Base-by-base conservation (phyloP, 2,329 filamentous ascomycete genomes). In the Penicillium sp. region DNA sequence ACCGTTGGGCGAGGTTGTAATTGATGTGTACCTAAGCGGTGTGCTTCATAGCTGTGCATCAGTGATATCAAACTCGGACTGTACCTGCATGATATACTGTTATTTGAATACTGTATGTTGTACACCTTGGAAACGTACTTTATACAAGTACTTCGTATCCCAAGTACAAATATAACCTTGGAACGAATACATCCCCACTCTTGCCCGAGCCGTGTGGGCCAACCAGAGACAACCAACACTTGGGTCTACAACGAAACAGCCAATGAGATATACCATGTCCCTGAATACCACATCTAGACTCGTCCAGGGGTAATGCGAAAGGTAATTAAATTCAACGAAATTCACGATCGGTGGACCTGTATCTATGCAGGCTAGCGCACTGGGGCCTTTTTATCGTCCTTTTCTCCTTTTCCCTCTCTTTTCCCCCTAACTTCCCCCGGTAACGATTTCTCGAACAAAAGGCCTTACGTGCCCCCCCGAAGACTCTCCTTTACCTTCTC, bases 381-480 rank as follows among this genome's bases (percentile, higher is more conserved):
- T 51, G 9, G 23, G 19, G 48, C 30, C 44, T 14, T 47, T 43
- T 16, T 46, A 39, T 38, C 40, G 35, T 32, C 39, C 39, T 55
- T 50, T 56, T 44, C 34, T 49, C 42, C 52, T 52, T 57, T 51
- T 58, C 27, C 50, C 14, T 52, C 29, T 23, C 32, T 44, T 7
- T 7, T 23, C 56, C 60, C 57, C 58, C 56, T 55, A 58, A 59
- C 57, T 47, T 44, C 49, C 50, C 50, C 36, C 36, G 30, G 50
- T 47, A 48, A 36, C 50, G 19, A 53, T 57, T 60, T 56, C 47
- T 62, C 58, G 42, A 62, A 58, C 61, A 65, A 65, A 65, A 63
- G 62, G 60, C 61, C 56, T 57, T 59, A 51, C 61, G 51, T 65
- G 60, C 36, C 62, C 61, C 61, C 61, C 46, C 58, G 53, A 44